Evolutionary conservation across 2,329 filamentous ascomycete genomes (phyloP).

Genomic region (Akanthomyces uredinophilus): DNA sequence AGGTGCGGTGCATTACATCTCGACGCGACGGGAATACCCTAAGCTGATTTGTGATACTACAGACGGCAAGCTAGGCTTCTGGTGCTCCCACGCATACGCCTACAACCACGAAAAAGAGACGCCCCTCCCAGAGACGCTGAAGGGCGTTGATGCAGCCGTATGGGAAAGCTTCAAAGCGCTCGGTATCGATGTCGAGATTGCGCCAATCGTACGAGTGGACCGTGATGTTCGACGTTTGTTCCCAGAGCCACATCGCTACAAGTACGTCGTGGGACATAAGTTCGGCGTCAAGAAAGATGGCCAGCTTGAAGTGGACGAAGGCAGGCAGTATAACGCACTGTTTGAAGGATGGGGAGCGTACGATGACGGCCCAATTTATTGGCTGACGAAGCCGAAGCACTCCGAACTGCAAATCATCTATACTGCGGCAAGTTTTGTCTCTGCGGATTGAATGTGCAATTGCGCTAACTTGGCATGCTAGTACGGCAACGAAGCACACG

Average conservation of each 20-base stretch:
- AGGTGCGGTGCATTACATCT: not conserved
- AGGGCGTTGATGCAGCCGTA: slow-evolving; percentile 41
- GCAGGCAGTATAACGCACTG: not conserved
- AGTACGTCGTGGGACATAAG: not conserved
- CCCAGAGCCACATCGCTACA: too few relatives aligned
- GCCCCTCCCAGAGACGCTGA: slow-evolving; percentile 34
- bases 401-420: not conserved
- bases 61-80: slow-evolving; percentile 41
- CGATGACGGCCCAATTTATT: not conserved
- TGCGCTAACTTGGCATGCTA: not conserved
- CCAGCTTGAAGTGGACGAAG: not conserved
- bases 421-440: not conserved
- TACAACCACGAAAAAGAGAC: slow-evolving; percentile 26
- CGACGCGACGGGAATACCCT: too few relatives aligned
- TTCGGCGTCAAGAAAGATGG: not conserved
- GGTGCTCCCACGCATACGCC: slow-evolving; percentile 43
- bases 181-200: not conserved
- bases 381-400: not conserved
- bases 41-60: not conserved
- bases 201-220: not conserved
- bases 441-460: not conserved
- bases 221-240: not conserved
- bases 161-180: not conserved
- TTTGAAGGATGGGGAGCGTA: not conserved
- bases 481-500: not conserved